phyloP scores from a whole-genome alignment of 306 rosid species.

The Vachellia pachyceras region DNA sequence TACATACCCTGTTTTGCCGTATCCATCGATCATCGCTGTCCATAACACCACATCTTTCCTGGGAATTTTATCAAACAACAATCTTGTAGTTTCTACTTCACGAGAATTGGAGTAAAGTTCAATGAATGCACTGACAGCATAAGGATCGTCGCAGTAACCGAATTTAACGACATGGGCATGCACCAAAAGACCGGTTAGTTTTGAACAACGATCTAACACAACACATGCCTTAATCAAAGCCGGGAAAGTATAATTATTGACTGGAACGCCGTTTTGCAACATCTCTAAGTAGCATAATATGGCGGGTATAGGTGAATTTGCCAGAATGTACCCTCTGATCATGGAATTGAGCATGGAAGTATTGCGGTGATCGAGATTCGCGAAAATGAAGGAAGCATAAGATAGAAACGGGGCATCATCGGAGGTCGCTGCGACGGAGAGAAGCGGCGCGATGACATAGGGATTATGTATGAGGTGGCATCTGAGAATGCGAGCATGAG shows the following conservation, averaged over 20 bases:
- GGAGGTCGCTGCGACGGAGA: constrained; percentile 59
- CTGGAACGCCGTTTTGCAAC: constrained; percentile 55
- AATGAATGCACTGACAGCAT: constrained; percentile 57
- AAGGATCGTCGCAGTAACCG: constrained; percentile 62
- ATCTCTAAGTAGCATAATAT: constrained; percentile 58
- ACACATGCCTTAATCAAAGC: constrained; percentile 75
- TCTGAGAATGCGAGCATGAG: constrained; percentile 73
- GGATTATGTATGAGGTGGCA: constrained; percentile 54
- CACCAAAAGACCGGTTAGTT: constrained; percentile 51
- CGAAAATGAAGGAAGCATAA: constrained; percentile 66
- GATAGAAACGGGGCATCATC: constrained; percentile 44
- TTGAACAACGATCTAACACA: constrained; percentile 33
- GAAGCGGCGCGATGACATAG: constrained; percentile 60
- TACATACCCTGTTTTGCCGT: constrained; percentile 71
- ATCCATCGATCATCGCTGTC: constrained; percentile 83
- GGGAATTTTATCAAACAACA: constrained; percentile 54
- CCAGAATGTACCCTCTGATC: constrained; percentile 62
- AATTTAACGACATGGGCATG: constrained; percentile 68
- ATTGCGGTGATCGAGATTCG: constrained; percentile 55
- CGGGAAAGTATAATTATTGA: constrained; percentile 83
- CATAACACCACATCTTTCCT: constrained; percentile 78
- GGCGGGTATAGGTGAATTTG: constrained; percentile 47
- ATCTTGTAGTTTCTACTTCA: constrained; percentile 48
- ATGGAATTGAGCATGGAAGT: constrained; percentile 74
- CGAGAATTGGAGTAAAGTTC: constrained; percentile 55